Percentiles rank a stretch among this genome's conserved stretches.
phyloP scores from a whole-genome alignment of 2,329 filamentous ascomycete species.

The Talaromyces sp. region DNA sequence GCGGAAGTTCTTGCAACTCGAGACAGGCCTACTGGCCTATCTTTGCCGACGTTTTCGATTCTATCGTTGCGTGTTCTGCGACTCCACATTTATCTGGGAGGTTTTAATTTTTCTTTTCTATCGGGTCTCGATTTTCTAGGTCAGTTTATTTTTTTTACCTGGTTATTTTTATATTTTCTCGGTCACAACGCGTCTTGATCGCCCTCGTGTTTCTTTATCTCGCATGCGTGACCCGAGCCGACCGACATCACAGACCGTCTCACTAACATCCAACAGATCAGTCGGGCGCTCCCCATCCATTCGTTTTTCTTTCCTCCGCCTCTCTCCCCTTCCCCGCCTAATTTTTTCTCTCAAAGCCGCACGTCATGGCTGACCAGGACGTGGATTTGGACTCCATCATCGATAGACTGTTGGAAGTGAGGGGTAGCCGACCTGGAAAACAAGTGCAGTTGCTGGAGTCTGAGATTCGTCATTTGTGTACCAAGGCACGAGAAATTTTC shows the following conservation, averaged over 20 bases:
- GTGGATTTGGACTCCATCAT: slow-evolving; percentile 99
- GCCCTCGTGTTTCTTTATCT: neutral
- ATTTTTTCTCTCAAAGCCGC: slow-evolving; percentile 22
- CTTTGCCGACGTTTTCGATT: slow-evolving; percentile 7
- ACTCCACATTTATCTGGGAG: slow-evolving; percentile 14
- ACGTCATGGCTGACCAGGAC: slow-evolving; percentile 73
- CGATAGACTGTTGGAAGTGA: slow-evolving; percentile 94
- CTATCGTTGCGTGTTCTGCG: neutral
- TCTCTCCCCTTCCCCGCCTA: slow-evolving; percentile 25
- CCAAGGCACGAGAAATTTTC: slow-evolving; percentile 98
- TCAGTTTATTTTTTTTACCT: neutral
- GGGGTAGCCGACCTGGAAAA: slow-evolving; percentile 96
- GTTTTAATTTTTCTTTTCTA: slow-evolving; percentile 8
- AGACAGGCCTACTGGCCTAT: slow-evolving; percentile 17
- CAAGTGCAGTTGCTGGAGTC: slow-evolving; percentile 95
- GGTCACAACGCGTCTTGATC: neutral
- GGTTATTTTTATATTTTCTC: neutral
- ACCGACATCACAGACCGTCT: neutral
- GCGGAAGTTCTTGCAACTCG: slow-evolving; percentile 5
- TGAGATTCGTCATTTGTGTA: slow-evolving; percentile 96
- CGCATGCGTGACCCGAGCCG: neutral
- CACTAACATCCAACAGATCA: neutral
- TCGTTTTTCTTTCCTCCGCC: slow-evolving; percentile 22
- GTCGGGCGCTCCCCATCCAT: slow-evolving; percentile 3
- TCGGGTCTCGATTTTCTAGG: slow-evolving; percentile 1